Base-by-base conservation (phyloP, 176 grass and related monocot genomes). In the Pharus latifolius region DNA sequence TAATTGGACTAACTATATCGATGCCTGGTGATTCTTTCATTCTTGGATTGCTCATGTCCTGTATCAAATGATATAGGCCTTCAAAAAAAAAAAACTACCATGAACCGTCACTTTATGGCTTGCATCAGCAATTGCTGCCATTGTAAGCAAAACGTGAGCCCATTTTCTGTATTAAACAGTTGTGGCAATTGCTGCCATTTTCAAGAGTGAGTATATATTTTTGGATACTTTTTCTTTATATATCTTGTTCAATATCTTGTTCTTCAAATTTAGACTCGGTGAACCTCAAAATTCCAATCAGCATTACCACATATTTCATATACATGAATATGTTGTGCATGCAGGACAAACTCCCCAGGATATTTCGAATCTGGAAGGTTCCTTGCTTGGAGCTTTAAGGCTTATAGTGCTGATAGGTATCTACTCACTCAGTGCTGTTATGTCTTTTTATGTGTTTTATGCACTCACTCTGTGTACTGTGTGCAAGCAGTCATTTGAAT, bases 361-460 rank as follows among this genome's bases (percentile, higher is more conserved):
- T 58, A 80, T 76, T 65, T 77, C 83, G 33, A 84, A 70, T 31
- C 73, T 99, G 73, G 70, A 81, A 72, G 75, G 72, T 82, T 99
- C 95, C 63, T 74, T 94, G 69, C 55, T 78, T 10, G 90, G 88
- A 56, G 90, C 90, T 77, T 73, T 99, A 49, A 99, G 94, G 79
- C 79, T 99, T 60, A 84, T 99, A 73, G 65, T 93, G 77, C 66
- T 99, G 50, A 91, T 99, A 85, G 95, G 90, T 99, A 79, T 46
- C 27, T 81, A 43, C 71, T 34, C 23, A 60, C 51, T 23, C 26
- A 56, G 71, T 50, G 32, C 22, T 61, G 22, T 45, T 44, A 15
- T 35, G 29, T 32, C 31, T 60, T n/a, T 54, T 73, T 83, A 64
- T 49, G 6, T 45, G 5, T 14, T 34, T 29, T 46, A 67, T 77